phyloP scores from a whole-genome alignment of 2,329 filamentous ascomycete species.

The Trichoderma cornu-damae region DNA sequence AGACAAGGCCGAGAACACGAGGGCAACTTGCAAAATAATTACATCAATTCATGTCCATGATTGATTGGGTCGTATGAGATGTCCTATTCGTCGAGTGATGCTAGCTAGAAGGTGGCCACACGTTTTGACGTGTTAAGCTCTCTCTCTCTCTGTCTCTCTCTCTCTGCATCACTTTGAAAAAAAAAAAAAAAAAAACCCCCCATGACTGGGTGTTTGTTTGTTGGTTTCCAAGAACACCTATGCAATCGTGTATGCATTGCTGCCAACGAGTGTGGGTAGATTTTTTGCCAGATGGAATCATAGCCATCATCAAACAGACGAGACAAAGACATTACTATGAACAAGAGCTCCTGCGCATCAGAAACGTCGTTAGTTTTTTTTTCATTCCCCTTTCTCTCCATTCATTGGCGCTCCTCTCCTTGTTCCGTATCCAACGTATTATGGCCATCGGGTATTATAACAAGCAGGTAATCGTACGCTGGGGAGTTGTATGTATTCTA shows the following conservation, averaged over 20 bases:
- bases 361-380: neutral
- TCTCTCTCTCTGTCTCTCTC: no score
- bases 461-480: neutral
- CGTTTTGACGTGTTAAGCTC: no score
- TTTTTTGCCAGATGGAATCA: neutral
- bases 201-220: neutral
- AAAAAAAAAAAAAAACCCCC: neutral
- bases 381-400: neutral
- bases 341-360: neutral
- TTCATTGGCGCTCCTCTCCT: neutral
- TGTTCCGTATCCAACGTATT: neutral
- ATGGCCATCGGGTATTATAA: neutral
- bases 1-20: constrained; percentile 7
- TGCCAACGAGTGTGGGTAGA: neutral
- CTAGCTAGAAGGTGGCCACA: no score
- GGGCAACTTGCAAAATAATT: constrained; percentile 1
- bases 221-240: neutral
- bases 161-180: no score
- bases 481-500: no score
- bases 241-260: neutral
- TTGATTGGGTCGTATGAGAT: neutral
- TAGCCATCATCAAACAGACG: neutral
- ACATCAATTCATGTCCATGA: neutral
- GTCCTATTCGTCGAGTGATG: neutral
- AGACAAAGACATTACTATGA: neutral